Evolutionary conservation across 441 rosid species (phyloP), one percentile per base, ranked within the genome.

Genomic region (Populus trichocarpa): DNA sequence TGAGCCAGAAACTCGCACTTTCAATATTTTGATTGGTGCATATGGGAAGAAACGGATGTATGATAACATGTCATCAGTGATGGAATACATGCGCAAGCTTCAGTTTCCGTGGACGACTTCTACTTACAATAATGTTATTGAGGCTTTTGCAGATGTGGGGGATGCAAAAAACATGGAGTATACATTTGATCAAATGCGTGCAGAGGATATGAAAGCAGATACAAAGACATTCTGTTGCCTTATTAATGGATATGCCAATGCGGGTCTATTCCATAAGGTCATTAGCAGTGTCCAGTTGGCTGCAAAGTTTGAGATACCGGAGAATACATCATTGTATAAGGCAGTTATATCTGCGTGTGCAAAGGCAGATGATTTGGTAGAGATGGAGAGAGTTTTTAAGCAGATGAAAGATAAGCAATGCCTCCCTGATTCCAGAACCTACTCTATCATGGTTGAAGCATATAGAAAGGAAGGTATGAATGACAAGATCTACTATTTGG

Each of bases 41-140:
- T 96, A 93, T 50, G 98, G 97, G 71, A 93, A 91, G 91, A 93
- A 89, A 77, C 80, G 89, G 46, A 90, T 89, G 97, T 91, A 96
- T 66, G 97, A 92, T 78, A 91, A 95, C 85, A 93, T 95, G 98
- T 93, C 98, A 0, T 88, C 93, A 0, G 99, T 96, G 71, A 96
- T 96, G 98, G 97, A 93, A 82, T 91, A 89, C 88, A 91, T 96
- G 98, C 84, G 94, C 0, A 96, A 92, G 87, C 95, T 93, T 67
- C 92, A 92, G 78, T 93, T 90, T 74, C 95, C 97, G 0, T 96
- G 99, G 99, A 96, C 97, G 8, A 91, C 97, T 30, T 86, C 98
- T 1, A 96, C 99, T 4, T 93, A 88, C 89, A 93, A 96, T 84
- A 93, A 90, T 32, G 94, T 92, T 75, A 96, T 96, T 1, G 97